phyloP scores from a whole-genome alignment of 208 protist genomes.

The Crithidia acanthocephali region DNA sequence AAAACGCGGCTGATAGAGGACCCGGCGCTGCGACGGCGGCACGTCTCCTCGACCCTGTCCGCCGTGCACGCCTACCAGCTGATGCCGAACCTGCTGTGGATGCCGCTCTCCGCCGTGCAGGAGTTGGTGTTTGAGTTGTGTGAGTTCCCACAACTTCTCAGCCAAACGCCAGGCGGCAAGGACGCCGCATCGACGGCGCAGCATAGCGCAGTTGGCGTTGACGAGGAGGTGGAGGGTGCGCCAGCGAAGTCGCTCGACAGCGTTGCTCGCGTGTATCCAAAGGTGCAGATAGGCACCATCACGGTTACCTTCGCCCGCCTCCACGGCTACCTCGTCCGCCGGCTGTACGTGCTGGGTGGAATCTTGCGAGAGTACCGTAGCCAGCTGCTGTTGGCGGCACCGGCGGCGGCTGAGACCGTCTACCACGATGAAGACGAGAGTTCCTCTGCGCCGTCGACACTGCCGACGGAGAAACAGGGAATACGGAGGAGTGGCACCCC shows the following conservation, averaged over 20 bases:
- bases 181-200: background rate
- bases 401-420: background rate
- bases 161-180: background rate
- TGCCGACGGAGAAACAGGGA: no score
- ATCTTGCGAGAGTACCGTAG: constrained; percentile 62
- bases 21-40: constrained; percentile 40
- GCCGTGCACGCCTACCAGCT: constrained; percentile 62
- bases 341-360: constrained; percentile 73
- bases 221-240: constrained; percentile 37
- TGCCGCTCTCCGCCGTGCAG: constrained; percentile 80
- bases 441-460: constrained; percentile 1
- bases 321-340: constrained; percentile 69
- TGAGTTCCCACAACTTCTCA: constrained; percentile 46
- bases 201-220: background rate
- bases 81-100: constrained; percentile 79
- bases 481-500: background rate
- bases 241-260: constrained; percentile 28
- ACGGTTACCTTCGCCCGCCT: constrained; percentile 25
- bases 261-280: constrained; percentile 17
- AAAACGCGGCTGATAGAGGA: constrained; percentile 28
- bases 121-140: constrained; percentile 64
- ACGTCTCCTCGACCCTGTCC: constrained; percentile 62
- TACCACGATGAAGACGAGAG: background rate
- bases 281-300: constrained; percentile 19
- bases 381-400: constrained; percentile 6